Conservation (phyloP, 495 filamentous ascomycete species). For the Aspergillus affinis region DNA sequence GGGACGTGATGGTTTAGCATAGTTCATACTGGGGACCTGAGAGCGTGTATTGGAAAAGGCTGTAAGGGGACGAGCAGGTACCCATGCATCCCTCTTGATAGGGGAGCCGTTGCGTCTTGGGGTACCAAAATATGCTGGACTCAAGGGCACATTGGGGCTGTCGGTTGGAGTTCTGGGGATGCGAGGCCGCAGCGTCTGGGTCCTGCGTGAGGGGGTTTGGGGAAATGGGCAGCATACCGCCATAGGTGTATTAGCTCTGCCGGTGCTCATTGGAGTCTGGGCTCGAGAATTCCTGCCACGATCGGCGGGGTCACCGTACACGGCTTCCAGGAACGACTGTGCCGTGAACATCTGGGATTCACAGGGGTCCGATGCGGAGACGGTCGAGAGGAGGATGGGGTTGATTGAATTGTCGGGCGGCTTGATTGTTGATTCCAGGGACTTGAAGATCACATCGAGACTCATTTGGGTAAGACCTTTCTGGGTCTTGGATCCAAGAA, state of each 20-base stretch:
- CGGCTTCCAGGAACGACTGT: conserved; percentile 72
- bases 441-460: conserved; percentile 85
- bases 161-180: conserved; percentile 10
- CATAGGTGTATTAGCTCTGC: conserved; percentile 45
- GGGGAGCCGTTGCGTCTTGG: background rate
- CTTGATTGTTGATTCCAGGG: conserved; percentile 65
- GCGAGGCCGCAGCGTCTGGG: conserved; percentile 24
- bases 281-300: conserved; percentile 67
- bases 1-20: conserved; percentile 39
- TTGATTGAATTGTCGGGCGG: conserved; percentile 56
- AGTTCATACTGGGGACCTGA: conserved; percentile 16
- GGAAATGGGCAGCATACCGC: conserved; percentile 40
- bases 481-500: conserved; percentile 82
- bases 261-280: conserved; percentile 74
- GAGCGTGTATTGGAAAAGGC: conserved; percentile 22
- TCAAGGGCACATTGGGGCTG: too few relatives aligned
- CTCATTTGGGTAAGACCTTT: conserved; percentile 89
- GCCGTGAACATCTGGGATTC: conserved; percentile 82
- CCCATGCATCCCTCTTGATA: conserved; percentile 12
- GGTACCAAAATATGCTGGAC: background rate
- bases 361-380: conserved; percentile 73
- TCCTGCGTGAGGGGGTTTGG: conserved; percentile 26
- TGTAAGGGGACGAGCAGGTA: conserved; percentile 5
- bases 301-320: conserved; percentile 66
- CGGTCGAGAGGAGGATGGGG: conserved; percentile 64